A percentile compares a stretch with the other conserved stretches of the same genome.
Conservation (phyloP, 2,329 filamentous ascomycete genomes). For the Hymenoscyphus fraxineus region DNA sequence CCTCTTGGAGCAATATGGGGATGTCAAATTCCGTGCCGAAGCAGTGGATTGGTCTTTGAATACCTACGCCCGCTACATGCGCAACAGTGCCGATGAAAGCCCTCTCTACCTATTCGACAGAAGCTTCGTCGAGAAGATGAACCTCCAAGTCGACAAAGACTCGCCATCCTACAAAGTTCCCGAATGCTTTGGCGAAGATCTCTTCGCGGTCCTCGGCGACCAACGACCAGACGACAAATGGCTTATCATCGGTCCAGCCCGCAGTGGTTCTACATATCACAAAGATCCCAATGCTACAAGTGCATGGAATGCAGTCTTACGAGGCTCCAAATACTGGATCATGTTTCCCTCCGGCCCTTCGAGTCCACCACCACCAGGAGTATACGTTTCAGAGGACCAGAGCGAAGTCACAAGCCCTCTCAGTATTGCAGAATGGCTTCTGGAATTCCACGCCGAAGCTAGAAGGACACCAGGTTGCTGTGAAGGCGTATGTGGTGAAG, state of each 20-base stretch:
- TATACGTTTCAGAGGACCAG: slow-evolving; percentile 83
- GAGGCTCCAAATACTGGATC: slow-evolving; percentile 95
- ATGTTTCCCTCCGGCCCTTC: slow-evolving; percentile 76
- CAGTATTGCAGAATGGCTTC: slow-evolving; percentile 94
- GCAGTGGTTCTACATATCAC: slow-evolving; percentile 92
- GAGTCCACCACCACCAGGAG: slow-evolving; percentile 64
- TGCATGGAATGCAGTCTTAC: slow-evolving; percentile 92
- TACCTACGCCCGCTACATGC: slow-evolving; percentile 82
- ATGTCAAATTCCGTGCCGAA: slow-evolving; percentile 78
- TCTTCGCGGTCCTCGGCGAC: slow-evolving; percentile 73
- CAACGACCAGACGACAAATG: slow-evolving; percentile 85
- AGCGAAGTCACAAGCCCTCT: slow-evolving; percentile 91
- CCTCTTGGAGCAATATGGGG: slow-evolving; percentile 60
- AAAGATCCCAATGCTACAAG: slow-evolving; percentile 72
- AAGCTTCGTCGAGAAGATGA: slow-evolving; percentile 82
- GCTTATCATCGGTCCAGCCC: slow-evolving; percentile 84
- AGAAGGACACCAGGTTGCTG: slow-evolving; percentile 70
- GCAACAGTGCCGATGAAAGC: slow-evolving; percentile 75
- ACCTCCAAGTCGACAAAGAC: slow-evolving; percentile 55
- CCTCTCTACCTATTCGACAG: slow-evolving; percentile 91
- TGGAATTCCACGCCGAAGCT: slow-evolving; percentile 84
- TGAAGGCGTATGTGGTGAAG: slow-evolving; percentile 78
- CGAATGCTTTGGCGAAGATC: slow-evolving; percentile 78
- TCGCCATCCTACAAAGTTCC: slow-evolving; percentile 68
- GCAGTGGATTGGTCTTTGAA: slow-evolving; percentile 86